phyloP scores from a whole-genome alignment of 139 green algal genomes.

The Ettlia oleoabundans region DNA sequence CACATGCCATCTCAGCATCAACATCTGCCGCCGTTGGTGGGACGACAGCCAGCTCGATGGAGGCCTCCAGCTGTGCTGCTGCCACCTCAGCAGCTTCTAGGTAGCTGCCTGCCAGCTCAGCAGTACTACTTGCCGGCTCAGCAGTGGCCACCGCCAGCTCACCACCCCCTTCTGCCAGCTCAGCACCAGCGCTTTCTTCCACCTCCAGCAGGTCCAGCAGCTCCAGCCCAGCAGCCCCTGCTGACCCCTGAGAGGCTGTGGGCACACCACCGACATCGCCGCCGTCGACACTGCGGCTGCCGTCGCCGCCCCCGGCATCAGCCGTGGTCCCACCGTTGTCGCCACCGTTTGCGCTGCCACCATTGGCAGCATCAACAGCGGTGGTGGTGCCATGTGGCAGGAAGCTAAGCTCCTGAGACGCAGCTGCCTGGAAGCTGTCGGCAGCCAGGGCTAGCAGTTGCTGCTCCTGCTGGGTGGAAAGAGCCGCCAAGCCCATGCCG shows the following conservation, averaged over 20 bases:
- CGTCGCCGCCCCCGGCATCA: too few species aligned
- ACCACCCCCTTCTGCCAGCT: background rate
- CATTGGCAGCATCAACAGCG: too few species aligned
- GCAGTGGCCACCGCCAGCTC: background rate
- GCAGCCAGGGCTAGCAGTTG: constrained; percentile 27
- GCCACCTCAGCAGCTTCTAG: background rate
- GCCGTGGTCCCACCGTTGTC: too few species aligned
- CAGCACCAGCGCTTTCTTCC: too few species aligned
- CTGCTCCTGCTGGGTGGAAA: too few species aligned
- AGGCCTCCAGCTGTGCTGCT: background rate
- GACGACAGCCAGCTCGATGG: background rate
- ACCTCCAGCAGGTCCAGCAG: constrained; percentile 35
- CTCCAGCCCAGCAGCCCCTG: too few species aligned
- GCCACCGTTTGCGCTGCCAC: background rate
- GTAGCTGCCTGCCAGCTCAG: background rate
- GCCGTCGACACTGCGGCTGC: background rate
- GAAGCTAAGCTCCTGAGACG: too few species aligned
- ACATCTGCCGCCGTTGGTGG: background rate
- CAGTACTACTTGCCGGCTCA: background rate
- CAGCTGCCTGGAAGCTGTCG: too few species aligned
- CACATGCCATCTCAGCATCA: too few species aligned
- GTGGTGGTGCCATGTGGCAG: too few species aligned
- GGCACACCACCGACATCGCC: background rate
- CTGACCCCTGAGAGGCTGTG: too few species aligned
- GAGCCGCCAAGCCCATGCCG: too few species aligned